phyloP scores from a whole-genome alignment of 805 yeast genomes.

The Candida jianshihensis region DNA sequence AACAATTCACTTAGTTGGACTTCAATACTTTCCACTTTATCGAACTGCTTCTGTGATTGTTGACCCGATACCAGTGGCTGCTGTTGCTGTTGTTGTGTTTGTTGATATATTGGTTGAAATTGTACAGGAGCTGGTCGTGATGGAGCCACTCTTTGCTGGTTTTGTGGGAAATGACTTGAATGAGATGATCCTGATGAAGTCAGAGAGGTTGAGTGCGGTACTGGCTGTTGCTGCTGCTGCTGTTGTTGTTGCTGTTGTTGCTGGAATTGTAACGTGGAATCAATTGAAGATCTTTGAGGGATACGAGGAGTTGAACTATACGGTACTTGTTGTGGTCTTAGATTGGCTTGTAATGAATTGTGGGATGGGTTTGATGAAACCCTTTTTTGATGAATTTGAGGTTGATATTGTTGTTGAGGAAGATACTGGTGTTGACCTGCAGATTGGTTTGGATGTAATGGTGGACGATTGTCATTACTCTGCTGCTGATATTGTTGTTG shows the following conservation, averaged over 20 bases:
- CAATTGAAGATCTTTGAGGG: not conserved
- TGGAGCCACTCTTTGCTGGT: constrained; percentile 2
- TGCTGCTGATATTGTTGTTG: not conserved
- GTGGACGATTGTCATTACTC: constrained; percentile 1
- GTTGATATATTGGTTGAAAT: not conserved
- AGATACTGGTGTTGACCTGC: constrained; percentile 1
- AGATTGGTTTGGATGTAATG: constrained; percentile 7
- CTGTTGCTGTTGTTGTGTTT: constrained; percentile 2
- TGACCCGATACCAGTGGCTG: not conserved
- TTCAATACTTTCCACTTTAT: constrained; percentile 27
- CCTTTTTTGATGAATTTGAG: constrained; percentile 5
- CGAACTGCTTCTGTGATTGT: not conserved
- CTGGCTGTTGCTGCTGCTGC: not conserved
- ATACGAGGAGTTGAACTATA: too few relatives aligned
- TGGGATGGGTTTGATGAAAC: constrained; percentile 1
- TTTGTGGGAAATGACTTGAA: constrained; percentile 1
- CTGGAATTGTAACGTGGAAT: not conserved
- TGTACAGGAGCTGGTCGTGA: constrained; percentile 1
- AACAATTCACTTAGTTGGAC: constrained; percentile 42
- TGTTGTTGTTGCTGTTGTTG: constrained; percentile 4
- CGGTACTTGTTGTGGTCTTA: too few relatives aligned
- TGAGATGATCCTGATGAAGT: constrained; percentile 1
- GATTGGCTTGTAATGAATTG: constrained; percentile 1
- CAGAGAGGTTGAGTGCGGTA: not conserved
- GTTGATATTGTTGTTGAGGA: constrained; percentile 1